phyloP scores from a whole-genome alignment of 2,329 filamentous ascomycete species.

The Fusarium mangiferae region DNA sequence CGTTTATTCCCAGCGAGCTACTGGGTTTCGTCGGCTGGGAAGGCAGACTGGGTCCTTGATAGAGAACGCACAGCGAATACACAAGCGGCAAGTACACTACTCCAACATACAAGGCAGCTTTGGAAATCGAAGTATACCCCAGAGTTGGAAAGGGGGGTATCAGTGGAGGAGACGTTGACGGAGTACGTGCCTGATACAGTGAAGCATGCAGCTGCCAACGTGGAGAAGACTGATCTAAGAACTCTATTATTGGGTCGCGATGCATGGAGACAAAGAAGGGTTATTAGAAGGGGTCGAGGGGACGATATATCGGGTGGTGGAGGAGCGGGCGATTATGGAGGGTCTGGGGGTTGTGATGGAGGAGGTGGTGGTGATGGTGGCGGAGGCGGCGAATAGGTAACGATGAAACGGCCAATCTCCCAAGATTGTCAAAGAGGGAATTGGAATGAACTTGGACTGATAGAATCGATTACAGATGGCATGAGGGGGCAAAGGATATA shows the following conservation, averaged over 20 bases:
- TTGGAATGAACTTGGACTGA: background rate
- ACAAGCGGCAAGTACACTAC: fast-evolving
- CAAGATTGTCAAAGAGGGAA: background rate
- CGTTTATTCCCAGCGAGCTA: background rate
- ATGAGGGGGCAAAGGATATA: background rate
- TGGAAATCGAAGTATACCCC: background rate
- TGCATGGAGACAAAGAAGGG: background rate
- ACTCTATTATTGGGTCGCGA: background rate
- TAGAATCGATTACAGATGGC: background rate
- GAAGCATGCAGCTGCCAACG: background rate
- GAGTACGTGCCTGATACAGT: background rate
- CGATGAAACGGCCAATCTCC: background rate
- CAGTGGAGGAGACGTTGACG: background rate
- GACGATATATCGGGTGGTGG: background rate
- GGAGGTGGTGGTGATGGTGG: background rate
- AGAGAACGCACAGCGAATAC: background rate
- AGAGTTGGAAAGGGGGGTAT: background rate
- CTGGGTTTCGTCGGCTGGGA: background rate
- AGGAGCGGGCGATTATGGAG: background rate
- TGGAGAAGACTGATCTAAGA: background rate
- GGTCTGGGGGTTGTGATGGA: background rate
- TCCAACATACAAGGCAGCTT: background rate
- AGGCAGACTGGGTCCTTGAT: background rate
- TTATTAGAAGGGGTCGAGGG: background rate
- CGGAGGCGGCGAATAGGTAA: background rate